A percentile compares a stretch with the other conserved stretches of the same genome.
Conservation (phyloP, 352 stramenopile genomes). For the Globisporangium megalacanthum region DNA sequence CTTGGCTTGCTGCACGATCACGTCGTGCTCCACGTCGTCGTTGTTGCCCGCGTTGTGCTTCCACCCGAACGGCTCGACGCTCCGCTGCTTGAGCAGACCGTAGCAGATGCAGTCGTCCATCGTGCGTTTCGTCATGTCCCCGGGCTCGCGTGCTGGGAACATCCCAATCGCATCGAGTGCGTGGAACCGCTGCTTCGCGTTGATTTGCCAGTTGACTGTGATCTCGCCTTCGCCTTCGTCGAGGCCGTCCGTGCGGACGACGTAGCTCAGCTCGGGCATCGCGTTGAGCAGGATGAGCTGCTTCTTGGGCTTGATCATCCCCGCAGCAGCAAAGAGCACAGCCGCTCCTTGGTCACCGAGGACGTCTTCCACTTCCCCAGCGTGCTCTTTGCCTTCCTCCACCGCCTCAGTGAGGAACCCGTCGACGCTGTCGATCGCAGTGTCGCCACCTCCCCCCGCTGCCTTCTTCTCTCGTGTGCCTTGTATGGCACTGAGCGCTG, state of each 20-base stretch:
- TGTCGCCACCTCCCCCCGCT: no score
- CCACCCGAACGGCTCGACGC: conserved; percentile 38
- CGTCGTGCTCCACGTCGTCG: conserved; percentile 30
- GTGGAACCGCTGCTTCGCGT: conserved; percentile 45
- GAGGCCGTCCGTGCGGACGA: conserved; percentile 41
- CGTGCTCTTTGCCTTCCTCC: conserved; percentile 13
- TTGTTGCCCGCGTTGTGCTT: conserved; percentile 21
- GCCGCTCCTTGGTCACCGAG: conserved; percentile 10
- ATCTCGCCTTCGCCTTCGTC: conserved; percentile 48
- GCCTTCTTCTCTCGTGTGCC: neutral
- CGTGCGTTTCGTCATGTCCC: conserved; percentile 21
- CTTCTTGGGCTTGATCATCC: conserved; percentile 26
- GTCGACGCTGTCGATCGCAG: neutral
- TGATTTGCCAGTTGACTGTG: conserved; percentile 52
- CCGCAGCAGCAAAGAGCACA: conserved; percentile 18
- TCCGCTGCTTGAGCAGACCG: conserved; percentile 34
- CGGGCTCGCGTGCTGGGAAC: conserved; percentile 33
- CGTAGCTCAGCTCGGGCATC: conserved; percentile 41
- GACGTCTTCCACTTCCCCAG: conserved; percentile 10
- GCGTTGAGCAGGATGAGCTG: conserved; percentile 39
- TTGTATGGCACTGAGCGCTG: neutral
- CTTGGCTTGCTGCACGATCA: conserved; percentile 34
- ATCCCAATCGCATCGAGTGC: conserved; percentile 53
- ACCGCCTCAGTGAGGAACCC: conserved; percentile 9
- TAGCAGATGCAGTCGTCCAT: conserved; percentile 66